phyloP scores from a whole-genome alignment of 495 filamentous ascomycete genomes.

The Xylaria nigripes region DNA sequence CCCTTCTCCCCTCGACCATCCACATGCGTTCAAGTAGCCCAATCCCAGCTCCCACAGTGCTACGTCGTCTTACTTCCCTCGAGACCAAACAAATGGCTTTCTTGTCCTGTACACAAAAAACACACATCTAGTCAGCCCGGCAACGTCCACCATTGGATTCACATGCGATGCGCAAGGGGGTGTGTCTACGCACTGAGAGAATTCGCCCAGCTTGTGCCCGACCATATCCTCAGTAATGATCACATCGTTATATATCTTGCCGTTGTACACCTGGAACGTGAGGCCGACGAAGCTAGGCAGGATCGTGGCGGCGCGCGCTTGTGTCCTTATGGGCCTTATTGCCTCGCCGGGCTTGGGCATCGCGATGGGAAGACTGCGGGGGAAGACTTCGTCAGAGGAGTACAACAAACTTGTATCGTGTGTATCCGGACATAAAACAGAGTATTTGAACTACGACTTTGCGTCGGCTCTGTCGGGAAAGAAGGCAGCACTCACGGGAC shows the following conservation, averaged over 20 bases:
- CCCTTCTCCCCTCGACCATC: not conserved
- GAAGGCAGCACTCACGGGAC: constrained; percentile 50
- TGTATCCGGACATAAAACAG: too few species aligned
- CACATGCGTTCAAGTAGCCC: not conserved
- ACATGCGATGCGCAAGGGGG: not conserved
- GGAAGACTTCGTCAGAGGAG: not conserved
- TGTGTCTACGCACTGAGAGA: constrained; percentile 61
- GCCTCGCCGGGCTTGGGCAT: constrained; percentile 54
- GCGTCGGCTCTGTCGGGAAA: not conserved
- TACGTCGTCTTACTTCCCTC: constrained; percentile 66
- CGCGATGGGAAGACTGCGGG: constrained; percentile 51
- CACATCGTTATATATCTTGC: constrained; percentile 85
- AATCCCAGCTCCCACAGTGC: not conserved
- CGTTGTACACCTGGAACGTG: constrained; percentile 90
- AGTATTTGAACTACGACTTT: too few species aligned
- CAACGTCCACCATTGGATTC: not conserved
- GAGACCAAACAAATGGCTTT: constrained; percentile 67
- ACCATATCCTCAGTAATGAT: constrained; percentile 96
- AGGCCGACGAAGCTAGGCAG: constrained; percentile 93
- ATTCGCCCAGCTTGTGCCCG: constrained; percentile 94
- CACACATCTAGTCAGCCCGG: constrained; percentile 1
- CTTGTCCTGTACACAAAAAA: constrained; percentile 60
- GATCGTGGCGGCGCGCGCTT: constrained; percentile 86
- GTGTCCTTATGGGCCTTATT: constrained; percentile 71
- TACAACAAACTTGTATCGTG: too few species aligned